A percentile compares a stretch with the other conserved stretches of the same genome.
These are phyloP conservation scores for Murraya koenigii DNA, from an alignment of 345 rosid species.

Conservation along the genomic window DNA sequence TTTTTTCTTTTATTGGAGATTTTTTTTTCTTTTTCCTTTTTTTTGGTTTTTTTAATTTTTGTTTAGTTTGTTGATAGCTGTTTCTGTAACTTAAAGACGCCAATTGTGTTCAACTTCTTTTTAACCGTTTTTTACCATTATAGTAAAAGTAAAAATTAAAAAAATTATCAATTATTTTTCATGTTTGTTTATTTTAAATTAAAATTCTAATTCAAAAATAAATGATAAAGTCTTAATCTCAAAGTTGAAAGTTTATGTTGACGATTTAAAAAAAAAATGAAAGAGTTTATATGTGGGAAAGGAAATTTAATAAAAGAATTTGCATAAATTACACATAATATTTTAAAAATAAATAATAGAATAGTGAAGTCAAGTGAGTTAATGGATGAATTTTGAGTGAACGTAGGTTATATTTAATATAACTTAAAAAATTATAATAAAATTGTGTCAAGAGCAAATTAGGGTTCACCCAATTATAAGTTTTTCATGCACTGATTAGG, in stretches of 20 bases:
- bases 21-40: not conserved
- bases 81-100: not conserved
- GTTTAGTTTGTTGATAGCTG: not conserved
- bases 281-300: no score
- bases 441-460: no score
- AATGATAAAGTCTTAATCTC: not conserved
- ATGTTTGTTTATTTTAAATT: not conserved
- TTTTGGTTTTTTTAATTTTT: not conserved
- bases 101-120: not conserved
- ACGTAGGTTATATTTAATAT: no score
- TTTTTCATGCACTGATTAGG: no score
- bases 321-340: no score
- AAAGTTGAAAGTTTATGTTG: not conserved
- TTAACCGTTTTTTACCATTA: not conserved
- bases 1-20: slow-evolving; percentile 22
- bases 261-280: no score
- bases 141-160: not conserved
- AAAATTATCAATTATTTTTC: not conserved
- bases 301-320: no score
- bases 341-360: no score
- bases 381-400: no score
- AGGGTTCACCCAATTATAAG: not conserved
- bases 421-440: no score
- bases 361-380: no score
- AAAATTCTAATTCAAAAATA: not conserved